Evolutionary conservation across 257 asterid genomes (phyloP), one percentile per base, ranked within the genome.

Genomic region (Rubia yunnanensis): DNA sequence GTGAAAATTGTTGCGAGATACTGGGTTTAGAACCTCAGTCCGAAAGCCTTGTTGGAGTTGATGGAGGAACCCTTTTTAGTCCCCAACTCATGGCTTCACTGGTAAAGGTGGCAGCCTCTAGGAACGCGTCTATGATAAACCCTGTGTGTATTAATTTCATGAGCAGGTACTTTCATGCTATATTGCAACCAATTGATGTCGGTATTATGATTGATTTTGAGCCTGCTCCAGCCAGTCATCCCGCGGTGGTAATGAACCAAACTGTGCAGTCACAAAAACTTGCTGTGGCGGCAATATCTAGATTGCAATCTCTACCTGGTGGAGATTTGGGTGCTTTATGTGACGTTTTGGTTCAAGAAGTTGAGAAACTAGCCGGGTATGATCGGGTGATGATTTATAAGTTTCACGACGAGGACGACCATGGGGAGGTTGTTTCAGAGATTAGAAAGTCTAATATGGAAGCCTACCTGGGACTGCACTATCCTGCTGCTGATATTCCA

Each of bases 301-400:
- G 85, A 55, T 69, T 85, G 72, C 89, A 82, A 50, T 73, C 89
- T 0, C 76, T 88, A 18, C 81, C 88, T 2, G 82, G 83, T 50
- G 87, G 89, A 35, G 85, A 82, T 76, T 30, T 85, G 0, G 86
- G 86, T 20, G 72, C 59, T 62, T 30, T 84, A 39, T 88, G 86
- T 65, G 94, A 88, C 53, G 70, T 81, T 1, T 63, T 84, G 2
- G 91, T 81, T 23, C 86, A 88, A 68, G 85, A 82, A 58, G 85
- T 88, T 53, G 88, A 78, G 34, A 85, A 70, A 50, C 84, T 88
- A 31, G 79, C 89, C 0, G 86, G 88, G 31, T 85, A 82, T 64
- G 88, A 85, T 56, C 81, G 94, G 79, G 89, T 88, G 38, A 85
- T 88, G 94, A 77, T 71, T 13, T 88, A 85, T 61, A 88, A 73